These are phyloP conservation scores for Drosera spatulata DNA, from an alignment of 179 eudicot genomes.

Conservation along the genomic window DNA sequence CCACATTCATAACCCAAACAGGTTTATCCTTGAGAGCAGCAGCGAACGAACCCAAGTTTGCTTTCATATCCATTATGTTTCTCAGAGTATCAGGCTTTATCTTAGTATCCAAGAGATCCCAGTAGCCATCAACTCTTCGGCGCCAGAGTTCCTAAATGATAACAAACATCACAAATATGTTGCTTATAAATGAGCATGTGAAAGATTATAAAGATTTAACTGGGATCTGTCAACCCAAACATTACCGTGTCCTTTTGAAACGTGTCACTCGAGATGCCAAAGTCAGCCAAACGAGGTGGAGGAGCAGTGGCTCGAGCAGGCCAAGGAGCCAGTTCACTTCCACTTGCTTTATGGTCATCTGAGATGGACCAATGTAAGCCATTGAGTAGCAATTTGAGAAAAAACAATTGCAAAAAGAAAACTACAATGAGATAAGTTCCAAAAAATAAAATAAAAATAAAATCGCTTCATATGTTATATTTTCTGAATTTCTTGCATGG, in stretches of 20 bases:
- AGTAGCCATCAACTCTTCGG: slow-evolving; percentile 30
- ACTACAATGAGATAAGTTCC: background rate
- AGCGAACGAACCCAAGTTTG: slow-evolving; percentile 38
- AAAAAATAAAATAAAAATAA: too few relatives aligned
- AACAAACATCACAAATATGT: background rate
- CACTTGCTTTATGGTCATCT: slow-evolving; percentile 32
- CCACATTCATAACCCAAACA: slow-evolving; percentile 44
- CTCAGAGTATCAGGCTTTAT: slow-evolving; percentile 27
- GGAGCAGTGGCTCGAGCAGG: slow-evolving; percentile 33
- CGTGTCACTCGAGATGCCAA: slow-evolving; percentile 21
- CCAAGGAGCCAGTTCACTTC: slow-evolving; percentile 35
- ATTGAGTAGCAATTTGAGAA: background rate
- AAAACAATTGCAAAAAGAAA: background rate
- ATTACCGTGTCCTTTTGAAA: slow-evolving; percentile 35
- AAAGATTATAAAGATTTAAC: background rate
- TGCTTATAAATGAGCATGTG: background rate
- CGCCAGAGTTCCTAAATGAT: slow-evolving; percentile 28
- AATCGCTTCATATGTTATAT: too few relatives aligned
- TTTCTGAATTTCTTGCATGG: too few relatives aligned
- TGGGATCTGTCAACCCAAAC: background rate
- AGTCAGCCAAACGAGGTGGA: slow-evolving; percentile 32
- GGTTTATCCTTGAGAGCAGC: slow-evolving; percentile 31
- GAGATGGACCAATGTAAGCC: background rate
- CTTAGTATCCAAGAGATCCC: slow-evolving; percentile 25
- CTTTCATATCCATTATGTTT: slow-evolving; percentile 45